These are phyloP conservation scores for Stropharia rugosoannulata DNA, from an alignment of 768 basidiomycete species.

Conservation along the genomic window DNA sequence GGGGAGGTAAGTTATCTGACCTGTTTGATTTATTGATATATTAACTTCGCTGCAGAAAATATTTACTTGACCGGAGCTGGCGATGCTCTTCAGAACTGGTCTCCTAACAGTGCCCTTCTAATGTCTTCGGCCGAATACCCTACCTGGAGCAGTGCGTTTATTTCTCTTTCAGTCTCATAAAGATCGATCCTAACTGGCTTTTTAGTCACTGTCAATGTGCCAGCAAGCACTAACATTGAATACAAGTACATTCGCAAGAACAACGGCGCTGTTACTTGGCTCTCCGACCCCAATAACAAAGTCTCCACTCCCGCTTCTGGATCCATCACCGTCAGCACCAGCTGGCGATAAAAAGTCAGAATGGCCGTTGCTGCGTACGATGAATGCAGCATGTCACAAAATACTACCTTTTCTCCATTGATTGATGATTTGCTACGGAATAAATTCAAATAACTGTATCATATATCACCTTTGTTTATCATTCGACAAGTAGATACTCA, in stretches of 20 bases:
- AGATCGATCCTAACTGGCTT: background rate
- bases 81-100: slow-evolving; percentile 59
- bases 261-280: slow-evolving; percentile 64
- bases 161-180: background rate
- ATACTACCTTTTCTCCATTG: too few relatives aligned
- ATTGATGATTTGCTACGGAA: too few relatives aligned
- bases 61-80: slow-evolving; percentile 67
- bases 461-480: too few relatives aligned
- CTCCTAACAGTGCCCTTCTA: slow-evolving; percentile 50
- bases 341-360: background rate
- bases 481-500: too few relatives aligned
- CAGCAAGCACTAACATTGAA: slow-evolving; percentile 50
- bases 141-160: slow-evolving; percentile 61
- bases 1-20: slow-evolving; percentile 46
- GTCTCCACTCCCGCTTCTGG: slow-evolving; percentile 35
- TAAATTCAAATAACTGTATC: too few relatives aligned
- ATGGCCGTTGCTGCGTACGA: too few relatives aligned
- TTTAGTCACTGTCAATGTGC: slow-evolving; percentile 60
- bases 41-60: slow-evolving; percentile 45
- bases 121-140: slow-evolving; percentile 60
- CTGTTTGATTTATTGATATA: background rate
- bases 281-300: slow-evolving; percentile 59
- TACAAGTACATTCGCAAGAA: slow-evolving; percentile 72
- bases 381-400: too few relatives aligned
- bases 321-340: background rate